A percentile compares a stretch with the other conserved stretches of the same genome.
Conservation (phyloP, 2,329 filamentous ascomycete genomes). For the Akanthomyces muscarius region DNA sequence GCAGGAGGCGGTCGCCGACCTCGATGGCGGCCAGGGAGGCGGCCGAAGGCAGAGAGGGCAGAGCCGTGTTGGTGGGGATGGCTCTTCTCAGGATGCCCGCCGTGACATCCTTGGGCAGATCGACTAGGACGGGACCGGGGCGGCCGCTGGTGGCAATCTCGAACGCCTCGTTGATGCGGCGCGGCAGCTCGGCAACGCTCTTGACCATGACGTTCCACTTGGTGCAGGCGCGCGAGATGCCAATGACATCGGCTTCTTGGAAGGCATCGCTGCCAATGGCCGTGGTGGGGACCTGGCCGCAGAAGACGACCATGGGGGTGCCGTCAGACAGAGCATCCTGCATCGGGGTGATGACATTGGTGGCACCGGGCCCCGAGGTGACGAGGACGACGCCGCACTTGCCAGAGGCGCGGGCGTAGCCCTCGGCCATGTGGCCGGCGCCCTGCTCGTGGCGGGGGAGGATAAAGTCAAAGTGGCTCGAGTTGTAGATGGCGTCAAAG, state of each 20-base stretch:
- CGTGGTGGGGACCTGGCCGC: slow-evolving; percentile 83
- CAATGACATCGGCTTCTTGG: slow-evolving; percentile 92
- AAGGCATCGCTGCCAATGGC: slow-evolving; percentile 95
- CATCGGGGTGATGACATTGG: slow-evolving; percentile 94
- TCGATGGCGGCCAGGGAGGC: slow-evolving; percentile 79
- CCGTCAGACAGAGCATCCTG: slow-evolving; percentile 94
- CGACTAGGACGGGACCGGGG: slow-evolving; percentile 90
- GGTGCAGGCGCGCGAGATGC: slow-evolving; percentile 90
- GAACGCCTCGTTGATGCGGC: slow-evolving; percentile 95
- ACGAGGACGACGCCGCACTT: slow-evolving; percentile 95
- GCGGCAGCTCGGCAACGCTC: slow-evolving; percentile 86
- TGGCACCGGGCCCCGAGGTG: slow-evolving; percentile 93
- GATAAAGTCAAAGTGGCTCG: slow-evolving; percentile 92
- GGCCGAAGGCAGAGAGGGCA: slow-evolving; percentile 79
- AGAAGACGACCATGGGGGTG: slow-evolving; percentile 93
- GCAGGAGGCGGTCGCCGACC: slow-evolving; percentile 66
- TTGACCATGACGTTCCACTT: slow-evolving; percentile 99
- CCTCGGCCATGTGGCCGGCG: slow-evolving; percentile 97
- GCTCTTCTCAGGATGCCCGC: slow-evolving; percentile 76
- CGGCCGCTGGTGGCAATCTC: slow-evolving; percentile 94
- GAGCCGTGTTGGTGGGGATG: slow-evolving; percentile 70
- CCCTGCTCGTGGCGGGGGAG: slow-evolving; percentile 96
- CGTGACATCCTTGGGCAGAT: slow-evolving; percentile 94
- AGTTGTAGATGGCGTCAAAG: slow-evolving; percentile 99
- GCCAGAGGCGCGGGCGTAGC: slow-evolving; percentile 89